These are phyloP conservation scores for Fraxinus nigra DNA, from an alignment of 305 asterid genomes.

Conservation along the genomic window DNA sequence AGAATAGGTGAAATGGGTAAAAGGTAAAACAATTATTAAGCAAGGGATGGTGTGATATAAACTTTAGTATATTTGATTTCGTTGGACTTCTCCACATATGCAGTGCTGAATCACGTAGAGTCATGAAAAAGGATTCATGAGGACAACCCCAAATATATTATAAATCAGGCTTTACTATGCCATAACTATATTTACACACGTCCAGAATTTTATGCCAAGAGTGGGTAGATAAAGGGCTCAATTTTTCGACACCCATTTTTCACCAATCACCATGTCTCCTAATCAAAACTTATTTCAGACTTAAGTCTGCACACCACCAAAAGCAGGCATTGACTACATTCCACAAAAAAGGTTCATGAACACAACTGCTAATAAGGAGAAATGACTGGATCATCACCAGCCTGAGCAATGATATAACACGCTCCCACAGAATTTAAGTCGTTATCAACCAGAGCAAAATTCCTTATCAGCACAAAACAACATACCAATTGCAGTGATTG, in stretches of 20 bases:
- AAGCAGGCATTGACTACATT: slow-evolving; percentile 2
- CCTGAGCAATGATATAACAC: not conserved
- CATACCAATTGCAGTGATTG: slow-evolving; percentile 90
- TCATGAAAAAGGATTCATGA: not conserved
- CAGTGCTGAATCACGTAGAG: not conserved
- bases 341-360: not conserved
- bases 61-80: not conserved
- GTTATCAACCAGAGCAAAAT: slow-evolving; percentile 22
- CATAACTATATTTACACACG: not conserved
- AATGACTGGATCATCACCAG: slow-evolving; percentile 10
- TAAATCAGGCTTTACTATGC: not conserved
- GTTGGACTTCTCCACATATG: not conserved
- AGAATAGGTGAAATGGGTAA: not conserved
- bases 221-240: not conserved
- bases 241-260: not conserved
- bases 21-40: not conserved
- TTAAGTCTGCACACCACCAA: not conserved
- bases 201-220: not conserved
- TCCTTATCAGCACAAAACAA: slow-evolving; percentile 26
- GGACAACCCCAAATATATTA: not conserved
- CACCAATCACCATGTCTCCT: not conserved
- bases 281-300: not conserved
- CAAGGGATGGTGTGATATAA: not conserved
- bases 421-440: slow-evolving; percentile 6
- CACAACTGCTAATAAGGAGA: slow-evolving; percentile 9